Evolutionary conservation across 441 rosid genomes (phyloP), one percentile per base, ranked within the genome.

Genomic region (Dalechampia spathulata): DNA sequence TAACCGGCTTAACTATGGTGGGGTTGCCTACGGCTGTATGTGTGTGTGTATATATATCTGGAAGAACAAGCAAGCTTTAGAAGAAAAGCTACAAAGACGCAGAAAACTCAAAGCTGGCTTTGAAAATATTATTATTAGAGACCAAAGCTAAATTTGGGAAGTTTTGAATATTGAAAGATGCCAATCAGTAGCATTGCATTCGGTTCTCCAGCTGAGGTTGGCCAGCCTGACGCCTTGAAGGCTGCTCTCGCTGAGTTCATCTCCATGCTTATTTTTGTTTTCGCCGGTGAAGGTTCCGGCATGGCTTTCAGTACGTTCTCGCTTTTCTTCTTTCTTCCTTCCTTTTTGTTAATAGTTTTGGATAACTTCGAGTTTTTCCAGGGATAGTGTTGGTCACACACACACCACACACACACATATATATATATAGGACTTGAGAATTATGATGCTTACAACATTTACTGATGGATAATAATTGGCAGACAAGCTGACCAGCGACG

Each of bases 231-330:
- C 26, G 78, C 85, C 37, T 64, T 85, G 11, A 88, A 66, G 59
- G 88, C 88, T 5, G 90, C 83, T 1, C 70, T 88, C 47, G 96
- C 94, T 17, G 96, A 87, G 86, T 87, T 87, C 64, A 70, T 85
- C 8, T n/a, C n/a, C n/a, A n/a, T n/a, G n/a, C n/a, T n/a, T n/a
- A n/a, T n/a, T n/a, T n/a, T n/a, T n/a, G n/a, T n/a, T n/a, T n/a
- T n/a, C n/a, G n/a, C n/a, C n/a, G n/a, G n/a, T n/a, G n/a, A n/a
- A n/a, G n/a, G n/a, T 40, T 85, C 93, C 2, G 83, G 96, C 49
- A 87, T 85, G 93, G 96, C 96, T 37, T 87, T 78, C 11, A 81
- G 68, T 68, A 63, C 57, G 64, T 38, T 39, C 40, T 15, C 7
- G 17, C 1, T 50, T 17, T 32, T 14, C 6, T 2, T 2, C 1